phyloP scores from a whole-genome alignment of 345 rosid genomes.

The Salix dunnii region DNA sequence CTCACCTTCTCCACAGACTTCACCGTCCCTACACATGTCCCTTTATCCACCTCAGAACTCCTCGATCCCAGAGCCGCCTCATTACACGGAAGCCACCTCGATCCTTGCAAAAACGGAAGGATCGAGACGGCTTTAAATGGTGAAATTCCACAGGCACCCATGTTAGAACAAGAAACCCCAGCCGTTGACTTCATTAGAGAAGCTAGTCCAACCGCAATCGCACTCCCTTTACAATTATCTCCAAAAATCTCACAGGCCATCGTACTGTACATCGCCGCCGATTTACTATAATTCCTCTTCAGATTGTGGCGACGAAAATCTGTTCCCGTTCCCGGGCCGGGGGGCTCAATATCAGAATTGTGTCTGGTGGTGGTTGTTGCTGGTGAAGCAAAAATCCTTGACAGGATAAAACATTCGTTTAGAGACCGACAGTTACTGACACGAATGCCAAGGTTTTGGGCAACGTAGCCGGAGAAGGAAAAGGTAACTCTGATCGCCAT shows the following conservation, averaged over 20 bases:
- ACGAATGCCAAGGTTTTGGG: slow-evolving; percentile 51
- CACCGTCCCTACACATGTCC: slow-evolving; percentile 9
- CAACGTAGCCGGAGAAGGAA: slow-evolving; percentile 56
- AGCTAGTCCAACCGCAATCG: slow-evolving; percentile 49
- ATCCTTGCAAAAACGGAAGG: slow-evolving; percentile 60
- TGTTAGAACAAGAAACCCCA: slow-evolving; percentile 20
- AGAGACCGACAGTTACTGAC: slow-evolving; percentile 46
- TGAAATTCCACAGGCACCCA: slow-evolving; percentile 45
- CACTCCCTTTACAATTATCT: slow-evolving; percentile 33
- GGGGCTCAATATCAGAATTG: slow-evolving; percentile 39
- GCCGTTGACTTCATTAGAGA: slow-evolving; percentile 53
- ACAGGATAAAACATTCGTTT: slow-evolving; percentile 51
- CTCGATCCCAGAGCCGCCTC: slow-evolving; percentile 37
- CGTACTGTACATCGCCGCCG: slow-evolving; percentile 37
- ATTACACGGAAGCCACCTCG: slow-evolving; percentile 72
- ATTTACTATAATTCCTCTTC: slow-evolving; percentile 7
- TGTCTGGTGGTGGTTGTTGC: slow-evolving; percentile 2
- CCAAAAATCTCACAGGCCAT: slow-evolving; percentile 48
- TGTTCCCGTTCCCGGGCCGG: slow-evolving; percentile 8
- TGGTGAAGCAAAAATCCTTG: slow-evolving; percentile 36
- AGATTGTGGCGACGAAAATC: slow-evolving; percentile 8
- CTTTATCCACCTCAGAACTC: slow-evolving; percentile 41
- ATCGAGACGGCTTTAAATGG: slow-evolving; percentile 59
- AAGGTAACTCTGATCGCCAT: slow-evolving; percentile 81
- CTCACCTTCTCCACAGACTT: neutral